A percentile compares a stretch with the other conserved stretches of the same genome.
These are phyloP conservation scores for Guadua angustifolia DNA, from an alignment of 176 grass and related monocot species.

Conservation along the genomic window DNA sequence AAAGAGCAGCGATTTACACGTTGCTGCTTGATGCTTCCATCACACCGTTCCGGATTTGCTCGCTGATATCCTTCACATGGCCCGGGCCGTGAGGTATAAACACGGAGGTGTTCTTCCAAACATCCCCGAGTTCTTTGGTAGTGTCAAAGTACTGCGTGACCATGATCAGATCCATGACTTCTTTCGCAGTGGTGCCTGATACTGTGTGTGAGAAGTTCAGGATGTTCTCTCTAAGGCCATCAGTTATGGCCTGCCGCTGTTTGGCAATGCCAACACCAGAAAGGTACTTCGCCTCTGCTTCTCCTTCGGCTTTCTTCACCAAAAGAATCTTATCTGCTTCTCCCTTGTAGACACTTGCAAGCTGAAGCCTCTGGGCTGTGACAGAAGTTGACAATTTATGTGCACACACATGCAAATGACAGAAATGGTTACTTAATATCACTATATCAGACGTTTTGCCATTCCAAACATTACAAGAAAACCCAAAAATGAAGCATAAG, in stretches of 20 bases:
- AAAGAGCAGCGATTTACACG: not conserved
- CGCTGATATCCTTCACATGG: constrained; percentile 77
- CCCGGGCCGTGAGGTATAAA: constrained; percentile 89
- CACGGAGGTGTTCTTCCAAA: constrained; percentile 78
- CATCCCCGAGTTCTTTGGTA: constrained; percentile 83
- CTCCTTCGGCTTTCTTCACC: constrained; percentile 97
- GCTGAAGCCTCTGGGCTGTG: constrained; percentile 89
- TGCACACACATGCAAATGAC: constrained; percentile 23
- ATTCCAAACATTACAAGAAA: not conserved
- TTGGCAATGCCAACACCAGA: constrained; percentile 81
- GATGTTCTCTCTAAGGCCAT: constrained; percentile 89
- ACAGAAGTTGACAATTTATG: constrained; percentile 14
- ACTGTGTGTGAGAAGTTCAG: constrained; percentile 86
- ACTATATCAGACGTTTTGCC: not conserved
- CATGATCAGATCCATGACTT: constrained; percentile 98
- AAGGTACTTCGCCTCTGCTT: constrained; percentile 96
- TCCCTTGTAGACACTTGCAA: constrained; percentile 97
- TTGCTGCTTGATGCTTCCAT: constrained; percentile 76
- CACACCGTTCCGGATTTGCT: constrained; percentile 85
- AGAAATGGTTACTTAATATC: not conserved
- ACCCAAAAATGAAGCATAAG: not conserved
- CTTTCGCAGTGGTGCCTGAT: constrained; percentile 75
- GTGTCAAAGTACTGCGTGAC: constrained; percentile 97
- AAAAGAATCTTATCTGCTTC: constrained; percentile 92
- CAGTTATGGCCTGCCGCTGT: constrained; percentile 91